Percentiles rank a stretch among this genome's conserved stretches.
These are phyloP conservation scores for Nepenthes alata DNA, from an alignment of 179 eudicot genomes.

Conservation along the genomic window DNA sequence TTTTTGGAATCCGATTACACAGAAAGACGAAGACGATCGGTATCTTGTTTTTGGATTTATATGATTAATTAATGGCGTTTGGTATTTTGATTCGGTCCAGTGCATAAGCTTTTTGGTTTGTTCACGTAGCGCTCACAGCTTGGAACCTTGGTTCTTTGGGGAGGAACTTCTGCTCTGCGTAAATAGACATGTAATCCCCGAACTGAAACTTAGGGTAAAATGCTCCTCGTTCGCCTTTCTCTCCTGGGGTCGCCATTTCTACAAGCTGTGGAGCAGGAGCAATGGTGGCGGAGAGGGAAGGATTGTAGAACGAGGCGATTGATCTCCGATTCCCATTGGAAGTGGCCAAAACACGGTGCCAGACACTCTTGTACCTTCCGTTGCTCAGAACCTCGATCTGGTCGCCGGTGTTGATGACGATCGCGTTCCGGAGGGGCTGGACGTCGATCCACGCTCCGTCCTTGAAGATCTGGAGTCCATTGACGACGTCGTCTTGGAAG, in stretches of 20 bases:
- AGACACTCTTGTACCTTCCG: slow-evolving; percentile 31
- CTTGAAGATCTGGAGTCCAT: slow-evolving; percentile 52
- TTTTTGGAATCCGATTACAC: too few species aligned
- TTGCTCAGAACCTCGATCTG: slow-evolving; percentile 28
- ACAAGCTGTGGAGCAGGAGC: slow-evolving; percentile 43
- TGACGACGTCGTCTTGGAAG: slow-evolving; percentile 45
- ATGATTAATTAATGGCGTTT: too few species aligned
- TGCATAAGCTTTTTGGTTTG: too few species aligned
- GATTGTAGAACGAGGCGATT: slow-evolving; percentile 26
- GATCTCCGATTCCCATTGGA: slow-evolving; percentile 24
- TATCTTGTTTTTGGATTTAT: too few species aligned
- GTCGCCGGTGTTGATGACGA: slow-evolving; percentile 25
- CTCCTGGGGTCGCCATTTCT: slow-evolving; percentile 5
- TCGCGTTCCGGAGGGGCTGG: slow-evolving; percentile 30
- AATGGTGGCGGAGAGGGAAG: slow-evolving; percentile 30
- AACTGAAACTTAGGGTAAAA: slow-evolving; percentile 47
- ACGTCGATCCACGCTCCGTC: slow-evolving; percentile 52
- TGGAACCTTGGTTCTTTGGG: slow-evolving; percentile 58
- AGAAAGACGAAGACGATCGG: too few species aligned
- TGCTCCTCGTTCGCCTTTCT: background rate
- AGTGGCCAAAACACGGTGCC: slow-evolving; percentile 24
- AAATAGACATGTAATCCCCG: slow-evolving; percentile 61
- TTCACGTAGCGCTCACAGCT: slow-evolving; percentile 38
- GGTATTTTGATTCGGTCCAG: too few species aligned
- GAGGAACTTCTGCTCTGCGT: slow-evolving; percentile 54